Base-by-base conservation (phyloP, 352 stramenopile genomes). In the Globisporangium spiculum region DNA sequence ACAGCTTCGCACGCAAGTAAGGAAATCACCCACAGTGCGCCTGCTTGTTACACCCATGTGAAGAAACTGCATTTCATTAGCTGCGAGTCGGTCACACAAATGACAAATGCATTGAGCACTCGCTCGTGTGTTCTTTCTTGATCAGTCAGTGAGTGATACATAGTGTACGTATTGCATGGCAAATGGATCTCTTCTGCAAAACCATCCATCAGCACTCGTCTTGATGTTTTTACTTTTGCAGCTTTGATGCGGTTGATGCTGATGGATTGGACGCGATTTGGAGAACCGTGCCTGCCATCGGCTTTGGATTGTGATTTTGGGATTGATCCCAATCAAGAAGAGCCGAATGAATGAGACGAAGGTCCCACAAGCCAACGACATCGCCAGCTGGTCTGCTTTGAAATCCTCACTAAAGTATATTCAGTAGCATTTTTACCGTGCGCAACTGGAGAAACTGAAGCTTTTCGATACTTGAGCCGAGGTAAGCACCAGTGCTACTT, bases 311-410 rank as follows among this genome's bases (percentile, higher is more conserved):
- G 14, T 4, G 14, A 8, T 20, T 4, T 14, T 7, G 4, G 32
- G 32, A 20, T n/a, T n/a, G 4, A 7, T 48, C 41, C 14, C 14
- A 48, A 48, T 6, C 14, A 48, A 48, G 14, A 48, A n/a, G 41
- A 48, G 16, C 41, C 41, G 16, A 48, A 48, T 57, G 52, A 57
- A 48, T 57, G 52, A 57, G 52, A 57, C 52, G 52, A 57, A 57
- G 52, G 20, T 22, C 22, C 50, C 36, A 44, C 36, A 56, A 56
- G 22, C n/a, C 20, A 56, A 26, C 52, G 52, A 57, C 41, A 57
- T 34, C 14, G 24, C 22, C 20, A 30, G n/a, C 20, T 56, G 50
- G 22, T 18, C 50, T 56, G 50, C 52, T 57, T 20, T 30, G 24
- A 7, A 3, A 16, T 4, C 6, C 52, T 57, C 52, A 2, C 10